Evolutionary conservation across 2,329 filamentous ascomycete species (phyloP), one percentile per base, ranked within the genome.

Genomic region (Chaetomium globosum): DNA sequence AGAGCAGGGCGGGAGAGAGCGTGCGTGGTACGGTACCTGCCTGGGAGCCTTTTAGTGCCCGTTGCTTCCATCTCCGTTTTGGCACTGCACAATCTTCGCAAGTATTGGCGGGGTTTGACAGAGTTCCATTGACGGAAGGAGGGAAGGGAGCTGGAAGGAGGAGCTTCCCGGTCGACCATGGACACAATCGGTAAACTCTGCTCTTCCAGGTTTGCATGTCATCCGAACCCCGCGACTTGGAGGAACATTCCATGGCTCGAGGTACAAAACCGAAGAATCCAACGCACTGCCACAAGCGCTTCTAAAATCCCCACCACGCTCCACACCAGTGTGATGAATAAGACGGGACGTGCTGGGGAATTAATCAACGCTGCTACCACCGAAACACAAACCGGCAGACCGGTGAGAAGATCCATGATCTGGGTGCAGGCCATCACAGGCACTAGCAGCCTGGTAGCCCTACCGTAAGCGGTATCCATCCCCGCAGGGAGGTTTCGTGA

Each of bases 331-430:
- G 4, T n/a, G 36, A 33, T 56, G 26, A 53, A 33, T 30, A 57
- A 39, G 52, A 52, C 58, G 53, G 53, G 43, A 36, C 52, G n/a
- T 58, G 43, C 59, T 59, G 46, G 43, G 53, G 52, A 65, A 52
- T 57, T 61, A 23, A 31, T 36, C 56, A 65, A 43, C 16, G 21
- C 31, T 26, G 19, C 21, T 12, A 31, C 46, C 23, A 21, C 12
- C n/a, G 30, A 9, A 36, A 13, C 36, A 8, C 51, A 30, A 10
- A 56, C 60, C 60, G 60, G 60, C 51, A 30, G 4, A 56, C 60
- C 60, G 60, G 60, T 63, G 54, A 63, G 48, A 31, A 21, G 23
- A 13, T 12, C 9, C 26, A 19, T 28, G 23, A 16, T 16, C 21
- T 12, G 9, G 49, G 13, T 28, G 23, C 23, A 52, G 23, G 13